These are phyloP conservation scores for Picochlorum sp. DNA, from an alignment of 139 green algal species.

Conservation along the genomic window DNA sequence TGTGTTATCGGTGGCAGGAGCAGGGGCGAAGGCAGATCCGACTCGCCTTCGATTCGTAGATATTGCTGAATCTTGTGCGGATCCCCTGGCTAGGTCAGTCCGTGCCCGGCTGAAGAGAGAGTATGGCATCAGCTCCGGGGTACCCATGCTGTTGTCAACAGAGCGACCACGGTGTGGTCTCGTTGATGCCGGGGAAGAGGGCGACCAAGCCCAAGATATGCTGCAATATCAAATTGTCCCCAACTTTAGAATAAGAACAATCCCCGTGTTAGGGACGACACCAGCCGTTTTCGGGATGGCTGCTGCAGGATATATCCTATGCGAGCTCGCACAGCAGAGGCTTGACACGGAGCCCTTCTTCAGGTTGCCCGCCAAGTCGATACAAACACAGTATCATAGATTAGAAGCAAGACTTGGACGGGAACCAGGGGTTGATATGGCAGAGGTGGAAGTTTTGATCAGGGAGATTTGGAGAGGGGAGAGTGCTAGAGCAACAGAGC, in stretches of 20 bases:
- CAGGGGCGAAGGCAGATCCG: conserved; percentile 84
- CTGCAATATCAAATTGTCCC: conserved; percentile 84
- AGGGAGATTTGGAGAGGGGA: conserved; percentile 53
- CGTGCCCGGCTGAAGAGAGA: conserved; percentile 54
- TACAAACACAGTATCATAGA: conserved; percentile 40
- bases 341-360: conserved; percentile 64
- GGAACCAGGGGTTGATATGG: conserved; percentile 43
- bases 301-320: conserved; percentile 72
- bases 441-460: conserved; percentile 34
- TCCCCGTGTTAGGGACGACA: conserved; percentile 89
- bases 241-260: conserved; percentile 90
- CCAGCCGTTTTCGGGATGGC: conserved; percentile 91
- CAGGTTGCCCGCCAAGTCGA: conserved; percentile 28
- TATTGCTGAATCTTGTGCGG: conserved; percentile 61
- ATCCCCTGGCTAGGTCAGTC: conserved; percentile 82
- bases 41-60: conserved; percentile 84
- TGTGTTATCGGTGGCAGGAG: conserved; percentile 76
- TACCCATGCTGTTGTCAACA: conserved; percentile 77
- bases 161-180: conserved; percentile 76
- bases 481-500: conserved; percentile 22
- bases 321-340: conserved; percentile 54
- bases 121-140: conserved; percentile 52
- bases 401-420: conserved; percentile 48
- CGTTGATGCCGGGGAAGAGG: conserved; percentile 28
- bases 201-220: conserved; percentile 36